Conservation (phyloP, 805 yeast species). For the Saccharomycopsis selenospora region DNA sequence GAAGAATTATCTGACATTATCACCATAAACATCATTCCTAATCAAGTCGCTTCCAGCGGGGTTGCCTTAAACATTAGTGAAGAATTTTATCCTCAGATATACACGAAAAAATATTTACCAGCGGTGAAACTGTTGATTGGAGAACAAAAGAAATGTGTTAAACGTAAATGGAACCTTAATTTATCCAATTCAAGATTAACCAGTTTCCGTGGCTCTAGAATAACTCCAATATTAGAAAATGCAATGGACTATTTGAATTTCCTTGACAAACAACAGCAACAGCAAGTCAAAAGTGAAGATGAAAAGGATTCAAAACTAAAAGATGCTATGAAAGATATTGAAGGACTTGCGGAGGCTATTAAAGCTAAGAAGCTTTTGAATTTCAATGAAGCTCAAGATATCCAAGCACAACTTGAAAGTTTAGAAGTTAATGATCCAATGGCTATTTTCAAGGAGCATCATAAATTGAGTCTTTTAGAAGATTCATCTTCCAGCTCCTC, state of each 20-base stretch:
- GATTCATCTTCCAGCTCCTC: neutral
- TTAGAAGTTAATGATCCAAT: neutral
- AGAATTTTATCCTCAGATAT: slow-evolving; percentile 17
- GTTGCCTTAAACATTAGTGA: slow-evolving; percentile 7
- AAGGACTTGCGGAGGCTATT: slow-evolving; percentile 1
- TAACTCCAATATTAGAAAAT: slow-evolving; percentile 2
- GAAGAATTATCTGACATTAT: slow-evolving; percentile 7
- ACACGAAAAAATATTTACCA: slow-evolving; percentile 7
- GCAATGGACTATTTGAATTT: slow-evolving; percentile 2
- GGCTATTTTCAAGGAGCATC: neutral
- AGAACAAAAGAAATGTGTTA: neutral
- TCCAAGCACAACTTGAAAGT: neutral
- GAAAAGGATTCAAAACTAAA: neutral
- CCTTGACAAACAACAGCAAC: neutral
- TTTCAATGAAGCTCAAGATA: neutral
- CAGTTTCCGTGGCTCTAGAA: slow-evolving; percentile 10
- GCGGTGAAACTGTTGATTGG: slow-evolving; percentile 1
- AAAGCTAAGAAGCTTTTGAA: neutral
- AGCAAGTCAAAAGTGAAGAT: neutral
- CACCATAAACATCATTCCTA: slow-evolving; percentile 6
- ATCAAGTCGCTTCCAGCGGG: neutral
- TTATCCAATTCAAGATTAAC: neutral
- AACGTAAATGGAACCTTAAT: neutral
- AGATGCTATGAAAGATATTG: slow-evolving; percentile 1
- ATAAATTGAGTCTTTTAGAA: neutral